Evolutionary conservation across 164 flowering plant genomes (phyloP).

Genomic region (Vitis rupestris): DNA sequence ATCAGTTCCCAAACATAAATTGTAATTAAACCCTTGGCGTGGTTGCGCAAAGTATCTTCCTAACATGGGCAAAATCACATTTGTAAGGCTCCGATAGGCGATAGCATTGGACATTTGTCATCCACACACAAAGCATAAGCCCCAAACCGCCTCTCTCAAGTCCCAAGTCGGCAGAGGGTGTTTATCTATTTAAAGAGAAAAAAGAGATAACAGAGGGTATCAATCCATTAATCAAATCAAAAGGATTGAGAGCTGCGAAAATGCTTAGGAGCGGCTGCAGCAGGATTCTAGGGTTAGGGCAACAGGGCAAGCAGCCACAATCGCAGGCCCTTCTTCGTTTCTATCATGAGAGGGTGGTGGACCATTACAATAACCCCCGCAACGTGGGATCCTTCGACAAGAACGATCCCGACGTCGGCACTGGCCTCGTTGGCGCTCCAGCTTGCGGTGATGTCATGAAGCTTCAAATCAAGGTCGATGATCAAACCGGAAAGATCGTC

Average conservation of each 20-base stretch:
- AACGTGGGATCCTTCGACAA: conserved; percentile 97
- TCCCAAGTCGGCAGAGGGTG: too few relatives aligned
- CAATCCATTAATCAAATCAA: too few relatives aligned
- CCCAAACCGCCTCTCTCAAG: too few relatives aligned
- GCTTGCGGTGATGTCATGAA: conserved; percentile 99
- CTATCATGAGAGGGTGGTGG: conserved; percentile 94
- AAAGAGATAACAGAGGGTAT: too few relatives aligned
- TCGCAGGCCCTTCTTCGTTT: conserved; percentile 34
- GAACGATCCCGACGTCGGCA: conserved; percentile 87
- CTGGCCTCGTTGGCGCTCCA: conserved; percentile 97
- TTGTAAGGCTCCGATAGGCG: too few relatives aligned
- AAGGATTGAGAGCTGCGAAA: neutral
- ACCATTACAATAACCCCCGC: conserved; percentile 92
- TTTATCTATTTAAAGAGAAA: too few relatives aligned
- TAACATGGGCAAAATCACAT: too few relatives aligned
- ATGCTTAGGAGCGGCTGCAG: conserved; percentile 33
- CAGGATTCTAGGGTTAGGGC: conserved; percentile 29
- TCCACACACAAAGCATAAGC: too few relatives aligned
- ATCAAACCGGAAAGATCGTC: conserved; percentile 75
- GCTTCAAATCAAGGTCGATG: conserved; percentile 90
- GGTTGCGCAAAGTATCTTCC: too few relatives aligned
- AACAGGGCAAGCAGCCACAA: conserved; percentile 1
- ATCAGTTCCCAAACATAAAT: too few relatives aligned
- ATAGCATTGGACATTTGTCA: too few relatives aligned
- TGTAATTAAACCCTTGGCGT: too few relatives aligned